Base-by-base conservation (phyloP, 2,329 filamentous ascomycete species). In the Fusarium sp. region DNA sequence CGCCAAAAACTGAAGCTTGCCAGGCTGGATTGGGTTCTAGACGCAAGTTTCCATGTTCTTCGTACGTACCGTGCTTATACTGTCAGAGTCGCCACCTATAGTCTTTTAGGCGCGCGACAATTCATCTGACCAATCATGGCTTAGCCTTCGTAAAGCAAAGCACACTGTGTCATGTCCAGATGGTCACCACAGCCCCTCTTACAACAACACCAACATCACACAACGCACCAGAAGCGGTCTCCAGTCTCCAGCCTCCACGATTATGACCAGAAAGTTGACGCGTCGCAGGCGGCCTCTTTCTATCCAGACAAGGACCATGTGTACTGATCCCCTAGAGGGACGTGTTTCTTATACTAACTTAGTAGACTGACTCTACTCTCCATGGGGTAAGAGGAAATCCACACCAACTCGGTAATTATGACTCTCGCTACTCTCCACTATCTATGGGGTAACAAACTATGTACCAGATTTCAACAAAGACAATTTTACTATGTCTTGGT, bases 241-340 rank as follows among this genome's bases (percentile, higher is more conserved):
- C 52, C 49, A 55, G 49, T 25, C 52, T 47, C 52, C 52, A 55
- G 46, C 54, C 67, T 70, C 62, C 54, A 56, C 24, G 57, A 59
- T 61, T 47, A 57, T 47, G 13, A 20, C 41, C 25, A 22, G n/a
- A 24, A 27, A 22, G 22, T 49, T 61, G 56, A 44, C 48, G 47
- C 49, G 48, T 65, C 52, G 22, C 27, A 48, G 67, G 68, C 67
- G 65, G 63, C 67, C 67, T 70, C 67, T 55, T 60, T 40, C 34
- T 29, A 22, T 47, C 24, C 13, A 16, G 34, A 16, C 27, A n/a
- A 60, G 41, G 53, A 47, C 18, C 22, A 30, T n/a, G 16, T 25
- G 20, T 29, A 40, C 20, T 42, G 13, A 27, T 6, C 13, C 16
- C 32, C 22, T 10, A 18, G 16, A 10, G 25, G n/a, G n/a, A 34